Base-by-base conservation (phyloP, 225 moss, liverwort and hornwort genomes). In the Antitrichia curtipendula region DNA sequence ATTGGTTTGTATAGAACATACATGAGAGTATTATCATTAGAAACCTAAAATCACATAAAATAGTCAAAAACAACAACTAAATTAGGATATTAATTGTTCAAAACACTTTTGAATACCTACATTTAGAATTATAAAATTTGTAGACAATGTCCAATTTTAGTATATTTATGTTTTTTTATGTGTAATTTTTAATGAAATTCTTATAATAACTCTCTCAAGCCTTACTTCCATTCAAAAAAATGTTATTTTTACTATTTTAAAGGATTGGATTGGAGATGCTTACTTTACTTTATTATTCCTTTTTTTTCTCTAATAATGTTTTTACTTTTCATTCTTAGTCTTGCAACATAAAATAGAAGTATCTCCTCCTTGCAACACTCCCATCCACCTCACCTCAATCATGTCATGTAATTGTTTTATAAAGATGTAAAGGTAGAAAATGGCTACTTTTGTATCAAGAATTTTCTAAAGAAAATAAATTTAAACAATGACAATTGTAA, bases 341-440 rank as follows among this genome's bases (percentile, higher is more conserved):
- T 31, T 31, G 15, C 31, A 16, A 31, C 2, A 29, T 31, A 61
- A 31, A 62, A 62, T 62, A 32, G 31, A 31, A 62, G 31, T 32
- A 32, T 64, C 64, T 5, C 36, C 11, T 2, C 6, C 1, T 1
- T 1, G 0, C 65, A 65, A 36, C 10, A 18, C 3, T 63, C 17
- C 5, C 32, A 63, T 63, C 9, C 5, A 63, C 16, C 3, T 65
- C 6, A 36, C 20, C 20, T 65, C 10, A 65, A 65, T 36, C 36
- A 36, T 65, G 20, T 65, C 20, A 20, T 29, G 1, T 15, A 16
- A 5, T 7, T 31, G 2, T 62, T 64, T 32, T 17, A 5, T n/a
- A 32, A 32, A 34, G 32, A 34, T 63, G 8, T 16, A 31, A 63
- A 18, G 5, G 9, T 34, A 61, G 28, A 29, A 63, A 63, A 63